phyloP scores from a whole-genome alignment of 2,329 filamentous ascomycete species.

The Ceratocystis colombiana region DNA sequence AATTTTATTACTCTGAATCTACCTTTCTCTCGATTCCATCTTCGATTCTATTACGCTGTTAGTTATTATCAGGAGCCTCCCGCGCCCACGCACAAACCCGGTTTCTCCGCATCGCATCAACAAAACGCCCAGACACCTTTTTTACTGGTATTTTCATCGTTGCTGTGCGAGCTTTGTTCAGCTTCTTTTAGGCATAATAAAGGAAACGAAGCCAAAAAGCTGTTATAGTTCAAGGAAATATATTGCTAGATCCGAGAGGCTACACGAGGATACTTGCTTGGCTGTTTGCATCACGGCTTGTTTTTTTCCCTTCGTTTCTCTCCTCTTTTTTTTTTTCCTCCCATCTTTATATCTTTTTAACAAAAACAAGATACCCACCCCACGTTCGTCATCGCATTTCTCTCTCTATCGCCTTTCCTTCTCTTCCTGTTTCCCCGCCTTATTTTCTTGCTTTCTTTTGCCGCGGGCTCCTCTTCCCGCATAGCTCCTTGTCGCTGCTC shows the following conservation, averaged over 20 bases:
- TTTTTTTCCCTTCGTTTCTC: neutral
- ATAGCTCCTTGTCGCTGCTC: neutral
- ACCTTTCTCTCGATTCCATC: too few relatives aligned
- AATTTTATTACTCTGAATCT: neutral
- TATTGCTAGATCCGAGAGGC: neutral
- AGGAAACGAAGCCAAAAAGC: neutral
- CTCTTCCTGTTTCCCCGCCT: neutral
- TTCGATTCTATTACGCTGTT: neutral
- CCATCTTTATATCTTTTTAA: neutral
- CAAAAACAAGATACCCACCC: neutral
- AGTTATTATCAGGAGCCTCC: neutral
- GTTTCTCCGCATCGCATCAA: neutral
- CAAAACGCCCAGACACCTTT: neutral
- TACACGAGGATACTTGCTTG: too few relatives aligned
- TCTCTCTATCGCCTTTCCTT: neutral
- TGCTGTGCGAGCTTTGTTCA: conserved; percentile 1
- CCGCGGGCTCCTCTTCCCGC: neutral
- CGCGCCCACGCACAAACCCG: neutral
- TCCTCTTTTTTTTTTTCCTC: neutral
- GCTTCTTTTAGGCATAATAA: neutral
- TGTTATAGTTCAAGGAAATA: neutral
- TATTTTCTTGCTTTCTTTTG: neutral
- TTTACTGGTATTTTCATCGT: neutral
- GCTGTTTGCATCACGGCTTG: conserved; percentile 9
- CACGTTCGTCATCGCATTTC: neutral